Conservation (phyloP, 768 basidiomycete genomes). For the Tephrocybe rancida region DNA sequence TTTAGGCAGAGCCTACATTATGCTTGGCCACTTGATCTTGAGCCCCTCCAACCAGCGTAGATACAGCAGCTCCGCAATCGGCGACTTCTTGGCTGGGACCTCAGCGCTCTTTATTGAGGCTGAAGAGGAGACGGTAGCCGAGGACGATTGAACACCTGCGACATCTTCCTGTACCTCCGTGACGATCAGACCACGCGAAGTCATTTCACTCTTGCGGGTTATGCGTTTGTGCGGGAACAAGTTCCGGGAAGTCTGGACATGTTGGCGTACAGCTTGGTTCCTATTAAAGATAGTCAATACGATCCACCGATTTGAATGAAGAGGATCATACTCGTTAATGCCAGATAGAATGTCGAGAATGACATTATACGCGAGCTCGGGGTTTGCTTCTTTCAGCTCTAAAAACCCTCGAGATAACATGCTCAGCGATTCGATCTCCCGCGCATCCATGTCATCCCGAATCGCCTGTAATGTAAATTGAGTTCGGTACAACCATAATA, state of each 20-base stretch:
- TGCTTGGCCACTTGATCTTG: constrained; percentile 86
- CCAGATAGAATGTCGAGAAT: constrained; percentile 89
- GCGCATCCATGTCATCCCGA: constrained; percentile 84
- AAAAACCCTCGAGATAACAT: constrained; percentile 90
- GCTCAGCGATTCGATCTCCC: constrained; percentile 85
- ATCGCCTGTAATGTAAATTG: constrained; percentile 50
- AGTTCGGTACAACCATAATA: background rate
- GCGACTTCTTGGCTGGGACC: constrained; percentile 65
- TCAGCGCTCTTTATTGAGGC: constrained; percentile 37
- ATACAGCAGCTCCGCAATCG: constrained; percentile 95
- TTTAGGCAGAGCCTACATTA: constrained; percentile 35
- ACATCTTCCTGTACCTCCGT: constrained; percentile 82
- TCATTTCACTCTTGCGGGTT: constrained; percentile 84
- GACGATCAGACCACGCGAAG: constrained; percentile 78
- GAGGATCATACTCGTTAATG: constrained; percentile 79
- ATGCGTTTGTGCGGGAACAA: constrained; percentile 84
- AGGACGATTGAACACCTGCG: constrained; percentile 44
- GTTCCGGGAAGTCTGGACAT: constrained; percentile 78
- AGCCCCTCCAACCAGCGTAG: constrained; percentile 95
- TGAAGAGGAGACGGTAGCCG: constrained; percentile 29
- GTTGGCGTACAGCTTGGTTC: constrained; percentile 75
- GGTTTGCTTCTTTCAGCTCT: constrained; percentile 81
- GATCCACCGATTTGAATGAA: background rate
- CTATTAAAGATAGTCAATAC: constrained; percentile 38
- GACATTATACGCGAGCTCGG: constrained; percentile 84